phyloP scores from a whole-genome alignment of 441 rosid species.

The Rhodomyrtus psidioides region DNA sequence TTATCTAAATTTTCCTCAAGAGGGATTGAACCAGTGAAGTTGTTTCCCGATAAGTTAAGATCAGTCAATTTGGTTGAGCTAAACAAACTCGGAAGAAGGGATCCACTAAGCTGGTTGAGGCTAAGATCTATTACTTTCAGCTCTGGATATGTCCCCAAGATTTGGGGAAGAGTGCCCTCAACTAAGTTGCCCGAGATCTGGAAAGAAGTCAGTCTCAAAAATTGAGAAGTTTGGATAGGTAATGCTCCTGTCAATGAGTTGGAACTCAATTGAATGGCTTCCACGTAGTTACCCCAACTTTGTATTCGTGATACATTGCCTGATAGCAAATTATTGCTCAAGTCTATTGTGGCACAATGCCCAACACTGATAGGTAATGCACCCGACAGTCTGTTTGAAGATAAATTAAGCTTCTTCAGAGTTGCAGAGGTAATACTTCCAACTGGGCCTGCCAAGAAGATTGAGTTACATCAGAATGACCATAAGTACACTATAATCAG shows the following conservation, averaged over 20 bases:
- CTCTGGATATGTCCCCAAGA: constrained; percentile 51
- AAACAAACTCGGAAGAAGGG: constrained; percentile 38
- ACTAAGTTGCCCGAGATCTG: constrained; percentile 39
- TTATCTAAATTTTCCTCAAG: constrained; percentile 24
- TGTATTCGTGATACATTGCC: constrained; percentile 49
- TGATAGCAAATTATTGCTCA: constrained; percentile 45
- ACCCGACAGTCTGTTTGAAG: constrained; percentile 53
- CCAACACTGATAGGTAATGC: constrained; percentile 43
- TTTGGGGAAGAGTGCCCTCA: constrained; percentile 42
- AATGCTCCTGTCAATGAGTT: constrained; percentile 46
- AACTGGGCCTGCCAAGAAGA: constrained; percentile 38
- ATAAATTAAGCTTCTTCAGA: constrained; percentile 49
- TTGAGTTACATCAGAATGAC: background rate
- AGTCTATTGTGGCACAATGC: constrained; percentile 47
- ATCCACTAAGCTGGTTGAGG: constrained; percentile 34
- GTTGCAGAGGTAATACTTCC: constrained; percentile 54
- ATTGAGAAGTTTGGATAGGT: constrained; percentile 47
- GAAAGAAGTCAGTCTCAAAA: constrained; percentile 47
- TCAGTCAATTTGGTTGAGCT: constrained; percentile 36
- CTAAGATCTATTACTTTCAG: constrained; percentile 49
- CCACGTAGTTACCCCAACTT: constrained; percentile 62
- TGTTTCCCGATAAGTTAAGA: constrained; percentile 48
- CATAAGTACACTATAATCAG: background rate
- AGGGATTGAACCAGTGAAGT: constrained; percentile 47
- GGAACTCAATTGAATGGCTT: constrained; percentile 47